Evolutionary conservation across 495 filamentous ascomycete species (phyloP), one percentile per base, ranked within the genome.

Genomic region (Penicillium bialowiezense): DNA sequence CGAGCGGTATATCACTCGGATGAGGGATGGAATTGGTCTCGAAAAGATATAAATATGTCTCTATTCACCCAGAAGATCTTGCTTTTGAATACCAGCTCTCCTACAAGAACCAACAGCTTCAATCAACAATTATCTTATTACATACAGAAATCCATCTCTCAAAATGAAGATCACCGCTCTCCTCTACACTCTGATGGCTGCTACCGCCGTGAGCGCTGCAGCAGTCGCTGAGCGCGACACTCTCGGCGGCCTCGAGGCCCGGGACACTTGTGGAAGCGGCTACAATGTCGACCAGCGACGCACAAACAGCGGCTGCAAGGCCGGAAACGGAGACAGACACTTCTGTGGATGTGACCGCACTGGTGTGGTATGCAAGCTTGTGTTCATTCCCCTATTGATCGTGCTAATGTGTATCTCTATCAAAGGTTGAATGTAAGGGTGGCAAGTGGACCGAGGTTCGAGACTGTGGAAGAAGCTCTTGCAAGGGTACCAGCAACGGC

Each of bases 311-410:
- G 29, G 29, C 31, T 54, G 52, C 24, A 10, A 43, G 6, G 15
- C 52, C 9, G 39, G 32, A 12, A 54, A 54, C 44, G 52, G 52
- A 38, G 45, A 54, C n/a, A 34, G 52, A 28, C 31, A 45, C 36
- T 54, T 54, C 40, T 54, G 52, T 18, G 52, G 52, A 13, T 54
- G 52, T 15, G 52, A 54, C 20, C 18, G 52, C 15, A 54, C 52
- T 5, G 52, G 46, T 23, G 44, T 54, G 32, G 52, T 54, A 54
- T 28, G 52, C 41, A 17, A 7, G 35, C 7, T 19, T 19, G 13
- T 31, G 14, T 15, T 28, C 2, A 3, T 29, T 50, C 33, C 19
- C n/a, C 21, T 14, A 13, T 33, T 15, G 33, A 29, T 50, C 2
- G 40, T 45, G 46, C 45, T 54, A 50, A 54, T 23, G 26, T 44